Percentiles rank a stretch among this genome's conserved stretches.
These are phyloP conservation scores for Cydonia oblonga DNA, from an alignment of 331 rosid species.

Conservation along the genomic window DNA sequence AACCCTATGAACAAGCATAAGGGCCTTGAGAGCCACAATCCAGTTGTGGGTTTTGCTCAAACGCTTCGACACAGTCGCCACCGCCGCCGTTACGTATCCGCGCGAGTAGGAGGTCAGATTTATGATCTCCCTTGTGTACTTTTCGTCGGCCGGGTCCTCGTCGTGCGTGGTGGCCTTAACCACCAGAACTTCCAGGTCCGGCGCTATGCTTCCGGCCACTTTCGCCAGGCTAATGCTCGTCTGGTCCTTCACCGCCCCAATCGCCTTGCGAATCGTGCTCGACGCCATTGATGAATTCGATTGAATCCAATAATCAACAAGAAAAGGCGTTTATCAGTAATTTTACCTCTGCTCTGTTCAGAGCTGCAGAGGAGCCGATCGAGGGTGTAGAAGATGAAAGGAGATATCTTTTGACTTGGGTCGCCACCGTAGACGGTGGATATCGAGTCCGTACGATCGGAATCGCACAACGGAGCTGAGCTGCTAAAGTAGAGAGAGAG, in stretches of 20 bases:
- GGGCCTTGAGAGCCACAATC: constrained; percentile 79
- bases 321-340: not conserved
- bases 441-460: constrained; percentile 2
- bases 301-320: not conserved
- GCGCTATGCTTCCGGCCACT: constrained; percentile 74
- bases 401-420: constrained; percentile 10
- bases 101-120: constrained; percentile 43
- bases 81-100: constrained; percentile 50
- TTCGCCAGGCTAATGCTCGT: constrained; percentile 89
- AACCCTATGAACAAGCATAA: constrained; percentile 72
- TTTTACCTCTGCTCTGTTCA: not conserved
- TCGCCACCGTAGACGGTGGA: not conserved
- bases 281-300: constrained; percentile 40
- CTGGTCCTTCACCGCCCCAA: constrained; percentile 86
- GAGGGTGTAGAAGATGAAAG: not conserved
- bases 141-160: constrained; percentile 70
- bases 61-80: constrained; percentile 51
- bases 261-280: constrained; percentile 82
- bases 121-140: constrained; percentile 51
- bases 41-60: constrained; percentile 70
- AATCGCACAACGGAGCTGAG: not conserved
- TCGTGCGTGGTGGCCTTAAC: constrained; percentile 84
- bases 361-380: not conserved
- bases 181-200: constrained; percentile 70
- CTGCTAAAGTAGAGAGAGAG: not conserved